These are phyloP conservation scores for Alternaria gansuensis DNA, from an alignment of 2,329 filamentous ascomycete genomes.

Conservation along the genomic window DNA sequence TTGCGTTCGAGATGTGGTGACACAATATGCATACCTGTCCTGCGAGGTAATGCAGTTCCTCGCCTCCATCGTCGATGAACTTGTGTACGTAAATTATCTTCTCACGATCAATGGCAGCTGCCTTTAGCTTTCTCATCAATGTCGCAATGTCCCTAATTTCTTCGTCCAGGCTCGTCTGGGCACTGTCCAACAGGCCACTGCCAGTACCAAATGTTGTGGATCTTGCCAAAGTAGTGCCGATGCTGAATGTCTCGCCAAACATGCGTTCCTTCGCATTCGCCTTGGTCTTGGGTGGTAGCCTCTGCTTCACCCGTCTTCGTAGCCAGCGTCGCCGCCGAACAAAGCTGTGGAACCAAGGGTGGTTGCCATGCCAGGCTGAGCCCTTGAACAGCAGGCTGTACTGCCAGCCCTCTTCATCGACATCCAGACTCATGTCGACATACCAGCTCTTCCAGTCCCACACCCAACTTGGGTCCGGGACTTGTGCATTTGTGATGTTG, in stretches of 20 bases:
- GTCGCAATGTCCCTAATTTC: conserved; percentile 72
- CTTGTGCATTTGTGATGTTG: conserved; percentile 84
- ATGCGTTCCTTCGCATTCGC: conserved; percentile 44
- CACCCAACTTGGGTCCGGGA: conserved; percentile 94
- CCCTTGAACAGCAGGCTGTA: conserved; percentile 85
- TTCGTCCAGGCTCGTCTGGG: conserved; percentile 56
- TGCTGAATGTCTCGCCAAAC: conserved; percentile 52
- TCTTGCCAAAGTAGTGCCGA: conserved; percentile 48
- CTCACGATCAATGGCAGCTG: conserved; percentile 84
- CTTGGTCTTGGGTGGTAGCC: conserved; percentile 47
- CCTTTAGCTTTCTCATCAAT: conserved; percentile 73
- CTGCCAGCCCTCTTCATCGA: conserved; percentile 93
- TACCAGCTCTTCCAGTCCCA: conserved; percentile 82
- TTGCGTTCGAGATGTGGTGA: background rate
- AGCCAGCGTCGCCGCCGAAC: conserved; percentile 92
- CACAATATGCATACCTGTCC: conserved; percentile 59
- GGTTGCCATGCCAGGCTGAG: conserved; percentile 79
- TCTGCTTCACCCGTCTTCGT: conserved; percentile 76
- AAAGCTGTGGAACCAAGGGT: conserved; percentile 93
- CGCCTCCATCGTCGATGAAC: conserved; percentile 78
- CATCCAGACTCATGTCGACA: conserved; percentile 79
- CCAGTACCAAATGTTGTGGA: conserved; percentile 59
- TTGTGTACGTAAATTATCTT: conserved; percentile 84
- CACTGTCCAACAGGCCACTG: conserved; percentile 32
- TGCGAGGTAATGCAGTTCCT: conserved; percentile 77